Evolutionary conservation across 1,284 basidiomycete genomes (phyloP).

Genomic region (Puccinia horiana): DNA sequence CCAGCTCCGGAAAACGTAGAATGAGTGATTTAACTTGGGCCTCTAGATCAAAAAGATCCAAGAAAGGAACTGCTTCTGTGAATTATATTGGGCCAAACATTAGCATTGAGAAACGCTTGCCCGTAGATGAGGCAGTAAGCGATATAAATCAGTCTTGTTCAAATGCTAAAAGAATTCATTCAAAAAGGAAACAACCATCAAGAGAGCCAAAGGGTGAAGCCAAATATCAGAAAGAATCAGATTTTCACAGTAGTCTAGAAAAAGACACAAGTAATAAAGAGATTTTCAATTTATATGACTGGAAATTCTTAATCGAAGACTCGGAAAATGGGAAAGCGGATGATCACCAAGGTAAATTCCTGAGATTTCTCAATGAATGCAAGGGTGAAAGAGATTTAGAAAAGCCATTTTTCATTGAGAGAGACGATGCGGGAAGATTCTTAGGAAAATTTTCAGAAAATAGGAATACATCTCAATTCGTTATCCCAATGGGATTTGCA

Average conservation of each 20-base stretch:
- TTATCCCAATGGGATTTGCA: neutral
- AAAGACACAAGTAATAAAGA: neutral
- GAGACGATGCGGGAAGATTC: neutral
- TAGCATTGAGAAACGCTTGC: neutral
- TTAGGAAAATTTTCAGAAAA: neutral
- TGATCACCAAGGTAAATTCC: neutral
- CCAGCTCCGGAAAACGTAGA: neutral
- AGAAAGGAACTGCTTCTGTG: too few relatives aligned
- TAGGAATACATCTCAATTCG: too few relatives aligned
- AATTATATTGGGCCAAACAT: too few relatives aligned
- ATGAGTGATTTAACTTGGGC: neutral
- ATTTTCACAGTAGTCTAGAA: neutral
- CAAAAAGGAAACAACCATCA: neutral
- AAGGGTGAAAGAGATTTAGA: neutral
- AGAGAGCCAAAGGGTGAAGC: neutral
- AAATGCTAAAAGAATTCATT: neutral
- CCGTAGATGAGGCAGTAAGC: neutral
- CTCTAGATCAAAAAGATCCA: neutral
- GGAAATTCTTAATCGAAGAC: constrained; percentile 2
- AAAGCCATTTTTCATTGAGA: neutral
- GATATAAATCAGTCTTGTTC: neutral
- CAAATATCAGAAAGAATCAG: neutral
- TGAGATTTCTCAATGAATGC: neutral
- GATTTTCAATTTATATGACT: neutral
- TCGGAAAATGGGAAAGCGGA: neutral